Conservation (phyloP, 1,284 basidiomycete genomes). For the Ustilago trichophora region DNA sequence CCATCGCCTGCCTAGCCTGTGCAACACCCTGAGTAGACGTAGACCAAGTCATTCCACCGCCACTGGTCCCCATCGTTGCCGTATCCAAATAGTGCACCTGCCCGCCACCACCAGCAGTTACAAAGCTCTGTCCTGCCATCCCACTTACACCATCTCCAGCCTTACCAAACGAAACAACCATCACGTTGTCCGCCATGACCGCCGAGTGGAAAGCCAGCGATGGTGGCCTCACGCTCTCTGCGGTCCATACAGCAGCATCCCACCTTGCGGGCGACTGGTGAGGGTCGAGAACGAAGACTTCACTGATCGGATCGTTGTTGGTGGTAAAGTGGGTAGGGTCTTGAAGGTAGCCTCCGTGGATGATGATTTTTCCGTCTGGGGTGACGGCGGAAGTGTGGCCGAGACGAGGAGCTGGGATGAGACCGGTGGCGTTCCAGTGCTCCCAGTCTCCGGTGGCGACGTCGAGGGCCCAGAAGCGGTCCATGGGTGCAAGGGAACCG, state of each 20-base stretch:
- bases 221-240: constrained; percentile 31
- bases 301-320: constrained; percentile 43
- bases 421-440: constrained; percentile 42
- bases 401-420: constrained; percentile 59
- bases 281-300: constrained; percentile 57
- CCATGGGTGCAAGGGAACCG: constrained; percentile 47
- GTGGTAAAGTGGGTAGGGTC: constrained; percentile 14
- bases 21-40: constrained; percentile 14
- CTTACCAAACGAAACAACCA: constrained; percentile 64
- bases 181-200: constrained; percentile 51
- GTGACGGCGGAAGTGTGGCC: constrained; percentile 62
- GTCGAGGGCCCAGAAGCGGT: constrained; percentile 58
- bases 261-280: constrained; percentile 49
- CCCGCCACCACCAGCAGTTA: not conserved
- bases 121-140: constrained; percentile 18
- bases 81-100: constrained; percentile 26
- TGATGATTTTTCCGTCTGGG: constrained; percentile 55
- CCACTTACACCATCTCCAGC: not conserved
- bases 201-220: constrained; percentile 65
- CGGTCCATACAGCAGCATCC: constrained; percentile 22
- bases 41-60: constrained; percentile 37
- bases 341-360: constrained; percentile 64
- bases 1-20: constrained; percentile 26
- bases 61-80: constrained; percentile 13
- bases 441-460: constrained; percentile 51